Evolutionary conservation across 202 grass and related monocot genomes (phyloP).

Genomic region (Panicum hallii): DNA sequence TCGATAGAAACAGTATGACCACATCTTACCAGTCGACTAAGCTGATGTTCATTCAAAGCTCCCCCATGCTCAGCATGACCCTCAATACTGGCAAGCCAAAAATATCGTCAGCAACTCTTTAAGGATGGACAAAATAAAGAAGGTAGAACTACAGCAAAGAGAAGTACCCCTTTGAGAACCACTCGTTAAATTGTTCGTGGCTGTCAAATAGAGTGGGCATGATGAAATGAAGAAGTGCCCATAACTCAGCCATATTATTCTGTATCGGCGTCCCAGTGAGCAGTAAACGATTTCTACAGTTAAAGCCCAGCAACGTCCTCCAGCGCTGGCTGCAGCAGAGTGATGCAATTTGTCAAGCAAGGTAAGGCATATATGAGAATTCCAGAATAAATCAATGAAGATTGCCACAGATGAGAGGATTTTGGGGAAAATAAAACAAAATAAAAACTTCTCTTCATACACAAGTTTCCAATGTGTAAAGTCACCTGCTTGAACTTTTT

Average conservation of each 20-base stretch:
- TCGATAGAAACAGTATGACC: constrained; percentile 35
- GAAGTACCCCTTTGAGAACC: constrained; percentile 99
- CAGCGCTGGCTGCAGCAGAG: constrained; percentile 85
- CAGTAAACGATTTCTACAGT: constrained; percentile 98
- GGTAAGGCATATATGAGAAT: constrained; percentile 17
- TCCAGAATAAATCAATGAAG: constrained; percentile 5
- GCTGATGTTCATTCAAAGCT: constrained; percentile 98
- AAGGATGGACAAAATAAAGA: constrained; percentile 45
- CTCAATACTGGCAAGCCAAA: constrained; percentile 71
- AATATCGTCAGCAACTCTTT: constrained; percentile 47
- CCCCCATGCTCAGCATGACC: constrained; percentile 99
- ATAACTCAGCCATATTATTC: constrained; percentile 99
- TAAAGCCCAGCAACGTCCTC: constrained; percentile 97
- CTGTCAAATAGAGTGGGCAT: constrained; percentile 99
- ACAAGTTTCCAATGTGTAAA: constrained; percentile 15
- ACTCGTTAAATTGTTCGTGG: constrained; percentile 98
- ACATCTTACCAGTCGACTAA: constrained; percentile 88
- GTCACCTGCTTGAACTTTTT: constrained; percentile 97
- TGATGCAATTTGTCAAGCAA: constrained; percentile 39
- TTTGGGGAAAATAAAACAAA: background rate
- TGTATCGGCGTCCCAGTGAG: constrained; percentile 99
- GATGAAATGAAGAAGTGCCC: constrained; percentile 99
- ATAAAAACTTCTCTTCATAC: background rate
- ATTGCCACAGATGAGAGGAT: background rate
- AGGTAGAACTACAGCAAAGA: constrained; percentile 31